Base-by-base conservation (phyloP, 345 rosid genomes). In the Rhizophora apiculata region DNA sequence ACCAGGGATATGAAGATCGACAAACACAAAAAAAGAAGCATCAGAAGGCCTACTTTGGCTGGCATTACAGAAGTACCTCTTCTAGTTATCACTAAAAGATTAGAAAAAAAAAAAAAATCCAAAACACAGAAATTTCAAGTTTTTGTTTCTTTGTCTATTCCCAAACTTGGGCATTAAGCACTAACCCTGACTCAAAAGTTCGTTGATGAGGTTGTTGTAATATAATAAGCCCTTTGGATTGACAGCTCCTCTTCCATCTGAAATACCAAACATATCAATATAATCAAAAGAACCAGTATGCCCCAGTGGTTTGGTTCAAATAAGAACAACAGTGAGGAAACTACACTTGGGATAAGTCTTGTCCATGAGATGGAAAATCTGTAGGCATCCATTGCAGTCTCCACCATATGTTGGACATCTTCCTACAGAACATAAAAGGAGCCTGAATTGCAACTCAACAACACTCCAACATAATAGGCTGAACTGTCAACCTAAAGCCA, bases 331-430 rank as follows among this genome's bases (percentile, higher is more conserved):
- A 52, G 54, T 21, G 43, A 62, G 24, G 55, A 64, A 24, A 57
- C 22, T 69, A 16, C 83, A 89, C 97, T 70, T 34, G 89, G 97
- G 58, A 89, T 83, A 60, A 91, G 89, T 72, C 95, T 87, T 27
- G 95, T 82, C 93, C 89, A 89, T 16, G 97, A 89, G 68, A 89
- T 89, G 68, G 93, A 91, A 76, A 87, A 89, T 73, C 89, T 84
- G 62, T 86, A 91, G 71, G 89, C 92, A 56, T 85, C 89, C 36
- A 89, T 73, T 22, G 88, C 87, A 19, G 78, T 78, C 24, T 82
- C 84, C 67, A 36, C 85, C 95, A 91, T 91, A 57, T 89, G 89
- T 71, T 81, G 83, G 60, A 89, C 95, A 81, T 91, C 97, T 81
- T 91, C 92, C 92, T 88, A 77, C 76, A 69, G 32, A n/a, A 68